Conservation (phyloP, 192 early-diverging fungal species). For the Entophlyctis luteolus region DNA sequence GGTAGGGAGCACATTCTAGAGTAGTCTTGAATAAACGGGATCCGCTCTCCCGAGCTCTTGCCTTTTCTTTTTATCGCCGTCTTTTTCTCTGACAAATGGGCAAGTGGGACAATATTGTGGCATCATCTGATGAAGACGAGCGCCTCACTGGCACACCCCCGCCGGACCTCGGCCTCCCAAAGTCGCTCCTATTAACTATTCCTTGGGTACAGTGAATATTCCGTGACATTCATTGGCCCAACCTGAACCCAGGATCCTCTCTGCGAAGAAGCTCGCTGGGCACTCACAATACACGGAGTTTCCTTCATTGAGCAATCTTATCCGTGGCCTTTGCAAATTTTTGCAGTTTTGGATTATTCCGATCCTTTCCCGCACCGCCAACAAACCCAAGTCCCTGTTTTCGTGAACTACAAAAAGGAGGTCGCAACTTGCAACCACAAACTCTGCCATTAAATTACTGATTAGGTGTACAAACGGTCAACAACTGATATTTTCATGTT, state of each 20-base stretch:
- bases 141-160: background rate
- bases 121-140: background rate
- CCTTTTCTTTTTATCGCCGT: too few relatives aligned
- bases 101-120: background rate
- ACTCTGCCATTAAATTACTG: background rate
- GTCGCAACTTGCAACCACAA: conserved; percentile 9
- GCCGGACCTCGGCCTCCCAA: background rate
- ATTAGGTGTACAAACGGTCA: conserved; percentile 42
- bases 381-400: conserved; percentile 37
- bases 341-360: conserved; percentile 30
- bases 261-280: conserved; percentile 43
- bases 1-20: too few relatives aligned
- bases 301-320: conserved; percentile 31
- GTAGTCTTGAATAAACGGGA: too few relatives aligned
- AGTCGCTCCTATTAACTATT: conserved; percentile 6
- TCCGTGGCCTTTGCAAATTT: conserved; percentile 42
- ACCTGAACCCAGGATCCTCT: background rate
- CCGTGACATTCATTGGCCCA: background rate
- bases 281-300: conserved; percentile 41
- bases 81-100: too few relatives aligned
- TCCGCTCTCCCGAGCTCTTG: too few relatives aligned
- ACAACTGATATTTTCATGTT: conserved; percentile 43
- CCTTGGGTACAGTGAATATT: conserved; percentile 5
- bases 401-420: conserved; percentile 42
- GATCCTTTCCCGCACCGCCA: conserved; percentile 30